Evolutionary conservation across 768 basidiomycete species (phyloP).

Genomic region (Agrocybe chaxingu): DNA sequence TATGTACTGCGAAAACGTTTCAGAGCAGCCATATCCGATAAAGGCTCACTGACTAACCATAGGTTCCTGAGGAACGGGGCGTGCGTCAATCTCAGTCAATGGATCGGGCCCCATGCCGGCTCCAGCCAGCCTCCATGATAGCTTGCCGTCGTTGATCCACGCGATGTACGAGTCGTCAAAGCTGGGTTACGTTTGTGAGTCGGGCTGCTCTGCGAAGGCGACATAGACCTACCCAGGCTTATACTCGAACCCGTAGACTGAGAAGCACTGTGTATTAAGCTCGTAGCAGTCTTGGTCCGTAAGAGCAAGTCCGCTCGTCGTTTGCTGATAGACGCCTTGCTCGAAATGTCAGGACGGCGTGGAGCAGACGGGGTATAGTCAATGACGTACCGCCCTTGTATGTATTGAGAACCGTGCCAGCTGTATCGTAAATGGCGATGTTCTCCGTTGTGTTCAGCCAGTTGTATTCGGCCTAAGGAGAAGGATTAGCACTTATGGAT

Average conservation of each 20-base stretch:
- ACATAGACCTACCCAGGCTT: constrained; percentile 36
- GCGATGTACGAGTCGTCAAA: constrained; percentile 53
- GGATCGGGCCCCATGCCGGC: constrained; percentile 52
- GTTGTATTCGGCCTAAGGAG: constrained; percentile 52
- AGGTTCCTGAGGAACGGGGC: constrained; percentile 73
- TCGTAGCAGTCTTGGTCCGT: constrained; percentile 71
- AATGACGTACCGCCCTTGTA: constrained; percentile 56
- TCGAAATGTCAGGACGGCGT: constrained; percentile 24
- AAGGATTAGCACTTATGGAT: background rate
- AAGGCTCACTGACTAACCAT: constrained; percentile 42
- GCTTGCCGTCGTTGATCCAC: constrained; percentile 65
- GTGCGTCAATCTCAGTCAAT: constrained; percentile 49
- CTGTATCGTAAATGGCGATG: constrained; percentile 44
- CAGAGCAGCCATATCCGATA: background rate
- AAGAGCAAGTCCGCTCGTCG: constrained; percentile 62
- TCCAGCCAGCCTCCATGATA: constrained; percentile 63
- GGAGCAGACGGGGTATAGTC: background rate
- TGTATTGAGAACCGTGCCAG: constrained; percentile 45
- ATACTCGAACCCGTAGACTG: constrained; percentile 48
- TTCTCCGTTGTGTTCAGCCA: constrained; percentile 54
- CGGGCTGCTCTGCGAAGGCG: background rate
- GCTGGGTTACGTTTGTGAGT: constrained; percentile 5
- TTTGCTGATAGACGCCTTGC: constrained; percentile 57
- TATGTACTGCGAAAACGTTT: constrained; percentile 15
- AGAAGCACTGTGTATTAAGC: constrained; percentile 24